Base-by-base conservation (phyloP, 257 asterid species). In the Prunella vulgaris region DNA sequence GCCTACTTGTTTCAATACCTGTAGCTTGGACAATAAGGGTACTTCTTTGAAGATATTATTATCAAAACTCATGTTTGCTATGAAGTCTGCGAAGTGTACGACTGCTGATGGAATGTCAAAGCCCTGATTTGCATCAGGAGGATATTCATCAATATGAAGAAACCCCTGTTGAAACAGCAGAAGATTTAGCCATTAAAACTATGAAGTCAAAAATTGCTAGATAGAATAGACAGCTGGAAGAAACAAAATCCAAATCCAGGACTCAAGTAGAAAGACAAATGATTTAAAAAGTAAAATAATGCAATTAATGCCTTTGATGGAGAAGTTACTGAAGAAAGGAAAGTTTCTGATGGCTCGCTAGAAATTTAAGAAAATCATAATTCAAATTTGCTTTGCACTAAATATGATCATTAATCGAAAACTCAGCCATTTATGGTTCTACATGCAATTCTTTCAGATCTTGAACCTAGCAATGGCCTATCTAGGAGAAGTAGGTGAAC, bases 61-160 rank as follows among this genome's bases (percentile, higher is more conserved):
- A 71, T 74, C 85, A 33, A 91, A 78, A 54, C 82, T 79, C 77
- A 80, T 77, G 79, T 83, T 85, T 63, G 98, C 74, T 58, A 28
- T 70, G 66, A 85, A 81, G 84, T 84, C 95, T 7, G 79, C 63
- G 60, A 87, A 91, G 85, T 66, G 85, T 64, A 94, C 76, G 33
- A 91, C 76, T 42, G 97, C 97, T 74, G 99, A 91, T 64, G 99
- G 97, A 76, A 94, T 94, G 80, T 89, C 99, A 53, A 94, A 94
- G 30, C 99, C 99, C 84, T 94, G 99, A 79, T 94, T 89, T 64
- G 99, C 98, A 87, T 91, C 99, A 22, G 98, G 95, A 76, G 99
- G 98, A 79, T 94, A 94, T 71, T 94, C 98, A 58, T 92, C 97
- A 42, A 91, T 94, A 76, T 94, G 98, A 67, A 94, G 93, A 85